phyloP scores from a whole-genome alignment of 345 rosid species.

The Sonneratia alba region DNA sequence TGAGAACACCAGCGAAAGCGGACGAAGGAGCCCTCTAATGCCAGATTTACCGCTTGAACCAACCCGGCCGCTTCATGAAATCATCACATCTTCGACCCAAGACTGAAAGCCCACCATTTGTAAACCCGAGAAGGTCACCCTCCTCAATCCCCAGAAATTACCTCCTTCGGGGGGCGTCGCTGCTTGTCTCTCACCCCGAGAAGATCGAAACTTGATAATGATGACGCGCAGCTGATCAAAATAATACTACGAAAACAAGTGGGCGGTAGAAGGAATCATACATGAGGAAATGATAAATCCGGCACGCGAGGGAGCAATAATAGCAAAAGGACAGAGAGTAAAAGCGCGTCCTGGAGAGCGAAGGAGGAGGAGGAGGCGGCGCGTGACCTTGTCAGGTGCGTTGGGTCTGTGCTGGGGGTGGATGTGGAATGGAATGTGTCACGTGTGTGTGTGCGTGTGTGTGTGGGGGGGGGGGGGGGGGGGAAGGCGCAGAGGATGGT shows the following conservation, averaged over 20 bases:
- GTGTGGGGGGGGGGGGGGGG: background rate
- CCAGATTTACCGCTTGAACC: background rate
- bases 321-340: background rate
- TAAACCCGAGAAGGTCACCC: background rate
- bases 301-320: conserved; percentile 3
- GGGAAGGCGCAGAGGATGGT: background rate
- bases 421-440: too few species aligned
- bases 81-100: background rate
- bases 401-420: too few species aligned
- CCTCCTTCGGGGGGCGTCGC: too few species aligned
- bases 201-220: background rate
- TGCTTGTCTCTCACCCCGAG: background rate
- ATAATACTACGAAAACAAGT: background rate
- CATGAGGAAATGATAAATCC: background rate
- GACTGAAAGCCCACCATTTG: background rate
- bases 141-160: background rate
- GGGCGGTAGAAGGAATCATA: background rate
- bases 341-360: background rate
- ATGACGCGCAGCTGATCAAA: background rate
- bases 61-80: background rate
- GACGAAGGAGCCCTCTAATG: background rate
- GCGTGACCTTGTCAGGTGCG: too few species aligned
- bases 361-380: background rate
- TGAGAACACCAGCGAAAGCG: background rate
- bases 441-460: background rate